Base-by-base conservation (phyloP, 139 green algal species). In the Auxenochlorella protothecoides region DNA sequence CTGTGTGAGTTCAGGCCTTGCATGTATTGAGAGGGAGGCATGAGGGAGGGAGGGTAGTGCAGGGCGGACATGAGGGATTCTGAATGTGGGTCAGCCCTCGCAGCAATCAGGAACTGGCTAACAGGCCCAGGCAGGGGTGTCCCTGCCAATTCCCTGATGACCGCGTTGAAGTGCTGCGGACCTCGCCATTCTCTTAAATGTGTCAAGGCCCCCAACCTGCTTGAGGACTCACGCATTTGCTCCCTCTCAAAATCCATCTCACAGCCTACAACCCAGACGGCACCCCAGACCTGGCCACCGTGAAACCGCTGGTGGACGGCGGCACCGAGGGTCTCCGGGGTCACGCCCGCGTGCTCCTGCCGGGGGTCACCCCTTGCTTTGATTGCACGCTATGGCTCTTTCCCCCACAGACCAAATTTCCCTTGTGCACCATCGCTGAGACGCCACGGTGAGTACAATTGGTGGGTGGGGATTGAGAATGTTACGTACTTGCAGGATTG, bases 371-470 rank as follows among this genome's bases (percentile, higher is more conserved):
- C 10, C 95, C 95, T 55, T 99, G 95, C 86, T 99, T 99, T 72
- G 91, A 98, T 72, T 99, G 95, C 89, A 99, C 95, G 16, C 85
- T 98, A 8, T 99, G 95, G 95, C 91, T 99, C 3, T 99, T 99
- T 82, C 95, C 95, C 62, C 95, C 95, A 3, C 94, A 97, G 77
- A 89, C 83, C 69, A 97, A 92, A 72, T 99, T 95, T 79, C 95
- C 95, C 14, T 86, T 99, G 10, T 99, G 95, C 86, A 98, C 94
- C 14, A 78, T 98, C 3, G 95, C 95, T 14, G 92, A 97, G 78
- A 96, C 90, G 14, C 92, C 92, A 5, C 81, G 90, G 84, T 92
- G 61, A 12, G 73, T 27, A 2, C 53, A 8, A 13, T 55, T 7
- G 0, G 44, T 44, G 27, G 27, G 27, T 44, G 27, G 0, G 27